phyloP scores from a whole-genome alignment of 139 green algal species.

The Desmodesmus armatus region DNA sequence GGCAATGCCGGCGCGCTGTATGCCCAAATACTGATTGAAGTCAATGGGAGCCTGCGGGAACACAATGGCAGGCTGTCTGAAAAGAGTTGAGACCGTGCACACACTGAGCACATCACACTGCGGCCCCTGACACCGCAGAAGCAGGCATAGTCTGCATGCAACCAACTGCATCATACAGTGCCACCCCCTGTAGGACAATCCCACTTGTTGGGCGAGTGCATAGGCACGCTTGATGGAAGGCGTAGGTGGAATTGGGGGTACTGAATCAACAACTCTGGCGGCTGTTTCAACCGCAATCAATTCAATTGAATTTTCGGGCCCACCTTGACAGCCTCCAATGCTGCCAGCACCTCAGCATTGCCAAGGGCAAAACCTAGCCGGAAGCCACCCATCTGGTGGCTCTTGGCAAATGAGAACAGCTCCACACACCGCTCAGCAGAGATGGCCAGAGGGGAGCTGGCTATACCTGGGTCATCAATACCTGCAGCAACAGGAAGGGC shows the following conservation, averaged over 20 bases:
- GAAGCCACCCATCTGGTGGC: slow-evolving; percentile 56
- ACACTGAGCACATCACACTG: too few species aligned
- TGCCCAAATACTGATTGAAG: slow-evolving; percentile 71
- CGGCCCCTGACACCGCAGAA: too few species aligned
- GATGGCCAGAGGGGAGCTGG: slow-evolving; percentile 53
- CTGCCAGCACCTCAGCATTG: slow-evolving; percentile 53
- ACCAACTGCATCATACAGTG: too few species aligned
- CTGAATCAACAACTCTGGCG: neutral
- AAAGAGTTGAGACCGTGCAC: too few species aligned
- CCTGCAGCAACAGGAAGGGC: too few species aligned
- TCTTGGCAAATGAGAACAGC: slow-evolving; percentile 67
- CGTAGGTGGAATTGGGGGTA: neutral
- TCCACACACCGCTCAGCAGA: slow-evolving; percentile 57
- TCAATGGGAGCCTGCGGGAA: slow-evolving; percentile 49
- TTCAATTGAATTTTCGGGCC: neutral
- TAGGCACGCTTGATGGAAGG: neutral
- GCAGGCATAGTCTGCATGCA: too few species aligned
- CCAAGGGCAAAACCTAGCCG: slow-evolving; percentile 61
- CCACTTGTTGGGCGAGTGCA: too few species aligned
- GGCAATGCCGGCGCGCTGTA: slow-evolving; percentile 62
- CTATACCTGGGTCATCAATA: slow-evolving; percentile 48
- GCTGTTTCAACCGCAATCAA: neutral
- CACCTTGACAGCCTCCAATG: slow-evolving; percentile 63
- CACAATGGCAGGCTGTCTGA: neutral
- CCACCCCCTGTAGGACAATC: too few species aligned